Evolutionary conservation across 495 filamentous ascomycete species (phyloP).

Genomic region (Stereocaulon alpinum): DNA sequence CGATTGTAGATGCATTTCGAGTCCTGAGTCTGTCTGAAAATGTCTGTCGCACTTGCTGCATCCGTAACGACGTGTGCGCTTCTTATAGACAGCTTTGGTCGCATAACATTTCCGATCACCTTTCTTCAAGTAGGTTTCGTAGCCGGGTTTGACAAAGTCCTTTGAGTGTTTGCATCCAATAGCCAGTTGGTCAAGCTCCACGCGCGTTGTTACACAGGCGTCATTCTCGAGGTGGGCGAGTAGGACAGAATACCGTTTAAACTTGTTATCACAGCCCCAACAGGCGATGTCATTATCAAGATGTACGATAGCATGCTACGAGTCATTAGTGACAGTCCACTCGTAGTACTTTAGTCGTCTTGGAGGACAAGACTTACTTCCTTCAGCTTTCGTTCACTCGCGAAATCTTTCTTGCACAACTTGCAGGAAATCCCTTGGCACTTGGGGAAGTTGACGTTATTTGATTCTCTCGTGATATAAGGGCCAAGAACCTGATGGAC

Average conservation of each 20-base stretch:
- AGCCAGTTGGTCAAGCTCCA: neutral
- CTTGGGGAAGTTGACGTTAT: no score
- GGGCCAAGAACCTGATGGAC: no score
- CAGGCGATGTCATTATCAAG: conserved; percentile 15
- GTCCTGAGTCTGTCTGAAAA: neutral
- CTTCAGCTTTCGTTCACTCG: no score
- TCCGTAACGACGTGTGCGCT: neutral
- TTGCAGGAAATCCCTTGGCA: no score
- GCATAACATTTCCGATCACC: neutral
- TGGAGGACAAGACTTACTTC: no score
- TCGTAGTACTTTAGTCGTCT: no score
- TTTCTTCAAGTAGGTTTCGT: neutral
- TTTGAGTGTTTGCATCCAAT: neutral
- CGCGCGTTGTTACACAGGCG: conserved; percentile 7
- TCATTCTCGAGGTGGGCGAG: conserved; percentile 21
- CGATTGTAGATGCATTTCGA: neutral
- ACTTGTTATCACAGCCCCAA: conserved; percentile 16
- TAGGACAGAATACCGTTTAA: conserved; percentile 19
- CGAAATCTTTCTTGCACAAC: no score
- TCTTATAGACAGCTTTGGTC: neutral
- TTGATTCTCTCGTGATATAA: no score
- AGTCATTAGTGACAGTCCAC: no score
- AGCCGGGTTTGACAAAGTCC: neutral
- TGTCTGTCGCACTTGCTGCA: neutral
- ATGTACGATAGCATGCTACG: neutral